A percentile compares a stretch with the other conserved stretches of the same genome.
These are phyloP conservation scores for Tricholoma bakamatsutake DNA, from an alignment of 768 basidiomycete genomes.

Conservation along the genomic window DNA sequence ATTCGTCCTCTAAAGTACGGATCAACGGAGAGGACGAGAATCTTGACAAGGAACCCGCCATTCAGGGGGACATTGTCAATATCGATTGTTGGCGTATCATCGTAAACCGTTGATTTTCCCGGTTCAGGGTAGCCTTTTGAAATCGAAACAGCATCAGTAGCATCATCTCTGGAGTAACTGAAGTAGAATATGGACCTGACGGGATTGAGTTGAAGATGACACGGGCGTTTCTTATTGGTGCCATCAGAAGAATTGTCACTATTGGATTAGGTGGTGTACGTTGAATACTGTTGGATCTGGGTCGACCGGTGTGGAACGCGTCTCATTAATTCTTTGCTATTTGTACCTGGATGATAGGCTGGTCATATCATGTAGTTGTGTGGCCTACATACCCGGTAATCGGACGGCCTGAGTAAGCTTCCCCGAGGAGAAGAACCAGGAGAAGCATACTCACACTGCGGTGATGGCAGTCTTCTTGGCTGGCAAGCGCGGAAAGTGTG, in stretches of 20 bases:
- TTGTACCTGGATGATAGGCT: too few species aligned
- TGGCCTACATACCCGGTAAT: too few species aligned
- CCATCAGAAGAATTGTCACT: constrained; percentile 14
- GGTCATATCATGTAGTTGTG: too few species aligned
- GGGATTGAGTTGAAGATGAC: constrained; percentile 33
- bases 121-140: constrained; percentile 14
- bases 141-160: not conserved
- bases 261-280: too few species aligned
- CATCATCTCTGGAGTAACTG: not conserved
- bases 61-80: constrained; percentile 31
- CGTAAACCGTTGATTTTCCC: constrained; percentile 34
- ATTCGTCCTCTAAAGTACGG: constrained; percentile 37
- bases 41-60: constrained; percentile 38
- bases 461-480: too few species aligned
- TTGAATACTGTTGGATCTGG: too few species aligned
- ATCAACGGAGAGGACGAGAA: constrained; percentile 38
- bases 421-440: too few species aligned
- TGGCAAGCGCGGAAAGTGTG: too few species aligned
- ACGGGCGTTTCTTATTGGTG: constrained; percentile 27
- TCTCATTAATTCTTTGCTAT: too few species aligned
- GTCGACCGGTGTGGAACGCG: too few species aligned
- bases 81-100: constrained; percentile 37
- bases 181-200: constrained; percentile 17
- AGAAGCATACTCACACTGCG: too few species aligned
- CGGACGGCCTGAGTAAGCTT: too few species aligned